Percentiles rank a stretch among this genome's conserved stretches.
Evolutionary conservation across 139 green algal species (phyloP).

Genomic region (Haematococcus sp.): DNA sequence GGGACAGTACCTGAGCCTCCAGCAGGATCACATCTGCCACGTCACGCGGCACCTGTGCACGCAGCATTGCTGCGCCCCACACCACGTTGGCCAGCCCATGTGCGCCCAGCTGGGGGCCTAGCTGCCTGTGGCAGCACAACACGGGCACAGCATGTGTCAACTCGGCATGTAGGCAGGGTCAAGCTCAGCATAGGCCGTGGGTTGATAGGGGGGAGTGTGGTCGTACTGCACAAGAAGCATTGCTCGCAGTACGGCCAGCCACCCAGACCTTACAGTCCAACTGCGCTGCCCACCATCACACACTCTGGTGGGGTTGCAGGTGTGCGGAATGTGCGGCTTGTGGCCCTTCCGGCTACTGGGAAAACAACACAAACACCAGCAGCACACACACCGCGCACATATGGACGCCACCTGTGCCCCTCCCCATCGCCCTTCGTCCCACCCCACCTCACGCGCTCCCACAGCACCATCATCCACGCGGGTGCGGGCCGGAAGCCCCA

Average conservation of each 20-base stretch:
- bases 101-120: background rate
- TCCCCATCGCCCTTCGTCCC: background rate
- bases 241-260: too few species aligned
- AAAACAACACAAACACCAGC: background rate
- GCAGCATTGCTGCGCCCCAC: constrained; percentile 1
- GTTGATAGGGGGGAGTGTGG: too few species aligned
- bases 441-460: background rate
- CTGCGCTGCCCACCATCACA: too few species aligned
- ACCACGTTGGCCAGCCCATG: constrained; percentile 7
- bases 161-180: background rate
- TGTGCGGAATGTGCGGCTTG: too few species aligned
- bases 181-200: too few species aligned
- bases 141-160: background rate
- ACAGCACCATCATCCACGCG: background rate
- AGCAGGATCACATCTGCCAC: constrained; percentile 13
- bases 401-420: background rate
- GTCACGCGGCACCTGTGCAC: background rate
- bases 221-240: too few species aligned
- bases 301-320: too few species aligned
- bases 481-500: constrained; percentile 1
- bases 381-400: background rate
- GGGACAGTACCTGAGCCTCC: constrained; percentile 4
- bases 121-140: background rate
- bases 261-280: too few species aligned
- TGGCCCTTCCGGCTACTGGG: too few species aligned